phyloP scores from a whole-genome alignment of 2,329 filamentous ascomycete species.

The Colletotrichum costaricense region DNA sequence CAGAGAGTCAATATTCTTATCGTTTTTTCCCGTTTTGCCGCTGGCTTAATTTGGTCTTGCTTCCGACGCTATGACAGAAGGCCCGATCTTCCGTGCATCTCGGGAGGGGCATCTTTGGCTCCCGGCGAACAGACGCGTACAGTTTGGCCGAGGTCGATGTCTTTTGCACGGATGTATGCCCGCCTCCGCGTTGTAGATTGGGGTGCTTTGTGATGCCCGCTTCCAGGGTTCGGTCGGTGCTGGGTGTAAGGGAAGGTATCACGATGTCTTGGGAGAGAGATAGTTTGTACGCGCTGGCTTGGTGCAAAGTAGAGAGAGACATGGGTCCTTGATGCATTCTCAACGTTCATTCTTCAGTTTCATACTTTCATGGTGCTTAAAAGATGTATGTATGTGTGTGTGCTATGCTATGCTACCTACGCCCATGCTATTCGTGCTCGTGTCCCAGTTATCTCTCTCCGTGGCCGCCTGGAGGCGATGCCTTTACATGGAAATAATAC shows the following conservation, averaged over 20 bases:
- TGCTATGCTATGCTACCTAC: background rate
- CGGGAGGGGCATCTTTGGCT: background rate
- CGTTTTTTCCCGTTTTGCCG: background rate
- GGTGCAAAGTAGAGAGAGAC: no score
- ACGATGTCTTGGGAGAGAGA: no score
- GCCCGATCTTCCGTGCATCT: background rate
- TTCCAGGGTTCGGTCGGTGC: background rate
- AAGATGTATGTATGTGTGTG: background rate
- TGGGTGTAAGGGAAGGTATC: no score
- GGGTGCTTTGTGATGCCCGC: background rate
- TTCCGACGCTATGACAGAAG: background rate
- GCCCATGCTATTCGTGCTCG: background rate
- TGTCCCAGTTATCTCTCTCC: background rate
- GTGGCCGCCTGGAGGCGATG: background rate
- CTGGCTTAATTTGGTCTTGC: background rate
- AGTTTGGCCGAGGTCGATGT: background rate
- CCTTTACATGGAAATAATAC: background rate
- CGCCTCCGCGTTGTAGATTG: background rate
- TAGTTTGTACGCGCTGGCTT: no score
- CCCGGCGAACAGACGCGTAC: background rate
- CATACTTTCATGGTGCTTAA: no score
- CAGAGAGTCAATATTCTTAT: background rate
- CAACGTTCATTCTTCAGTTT: no score
- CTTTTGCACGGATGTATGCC: background rate
- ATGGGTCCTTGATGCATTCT: no score